These are phyloP conservation scores for Hamamelis virginiana DNA, from an alignment of 164 flowering plant genomes.

Conservation along the genomic window DNA sequence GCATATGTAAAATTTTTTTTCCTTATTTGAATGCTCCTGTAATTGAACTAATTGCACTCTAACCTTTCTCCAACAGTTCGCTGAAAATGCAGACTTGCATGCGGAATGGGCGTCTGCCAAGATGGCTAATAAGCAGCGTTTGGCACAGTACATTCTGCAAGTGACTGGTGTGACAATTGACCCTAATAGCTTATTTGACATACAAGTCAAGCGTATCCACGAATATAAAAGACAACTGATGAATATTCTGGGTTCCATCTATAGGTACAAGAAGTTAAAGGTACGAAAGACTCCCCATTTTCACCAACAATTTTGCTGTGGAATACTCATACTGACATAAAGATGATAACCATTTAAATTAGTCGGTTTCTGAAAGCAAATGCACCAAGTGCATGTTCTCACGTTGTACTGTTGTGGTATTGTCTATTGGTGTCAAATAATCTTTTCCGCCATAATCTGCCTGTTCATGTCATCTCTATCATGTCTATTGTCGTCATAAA, in stretches of 20 bases:
- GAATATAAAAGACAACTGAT: conserved; percentile 94
- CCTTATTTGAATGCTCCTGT: neutral
- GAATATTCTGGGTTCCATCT: conserved; percentile 80
- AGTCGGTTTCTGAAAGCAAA: too few species aligned
- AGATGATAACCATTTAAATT: neutral
- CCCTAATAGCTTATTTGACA: conserved; percentile 88
- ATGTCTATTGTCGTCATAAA: too few species aligned
- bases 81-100: conserved; percentile 73
- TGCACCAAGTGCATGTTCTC: too few species aligned
- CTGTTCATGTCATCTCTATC: too few species aligned
- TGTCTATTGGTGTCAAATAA: too few species aligned
- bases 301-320: neutral
- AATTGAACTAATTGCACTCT: conserved; percentile 7
- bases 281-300: conserved; percentile 34
- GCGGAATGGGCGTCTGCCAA: conserved; percentile 93
- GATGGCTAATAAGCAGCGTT: conserved; percentile 83
- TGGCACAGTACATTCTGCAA: conserved; percentile 70
- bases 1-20: neutral
- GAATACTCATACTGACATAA: neutral
- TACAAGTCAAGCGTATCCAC: conserved; percentile 97
- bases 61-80: conserved; percentile 56
- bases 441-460: too few species aligned
- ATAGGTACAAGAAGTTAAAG: conserved; percentile 95
- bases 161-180: conserved; percentile 80
- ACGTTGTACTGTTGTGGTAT: too few species aligned